phyloP scores from a whole-genome alignment of 164 flowering plant species.

The Warburgia ugandensis region DNA sequence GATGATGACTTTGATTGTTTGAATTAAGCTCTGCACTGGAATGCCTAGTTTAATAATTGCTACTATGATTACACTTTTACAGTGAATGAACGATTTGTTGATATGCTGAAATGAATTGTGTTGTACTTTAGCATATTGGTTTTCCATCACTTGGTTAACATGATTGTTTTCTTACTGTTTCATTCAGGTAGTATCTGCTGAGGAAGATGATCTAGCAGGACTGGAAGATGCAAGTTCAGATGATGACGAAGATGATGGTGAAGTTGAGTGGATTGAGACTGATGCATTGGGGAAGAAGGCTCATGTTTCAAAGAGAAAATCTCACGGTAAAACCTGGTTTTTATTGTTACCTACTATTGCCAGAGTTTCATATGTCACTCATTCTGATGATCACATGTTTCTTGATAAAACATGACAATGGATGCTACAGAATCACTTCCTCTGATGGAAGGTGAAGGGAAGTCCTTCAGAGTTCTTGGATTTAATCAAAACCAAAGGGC shows the following conservation, averaged over 20 bases:
- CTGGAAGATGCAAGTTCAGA: slow-evolving; percentile 91
- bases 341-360: not conserved
- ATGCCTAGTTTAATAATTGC: no score
- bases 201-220: slow-evolving; percentile 96
- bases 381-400: slow-evolving; percentile 2
- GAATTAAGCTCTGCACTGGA: no score
- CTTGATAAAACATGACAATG: slow-evolving; percentile 27
- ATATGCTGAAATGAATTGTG: no score
- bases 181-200: slow-evolving; percentile 86
- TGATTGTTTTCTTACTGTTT: slow-evolving; percentile 3
- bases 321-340: slow-evolving; percentile 39
- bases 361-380: not conserved
- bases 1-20: no score
- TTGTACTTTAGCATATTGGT: no score
- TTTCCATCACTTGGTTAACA: no score
- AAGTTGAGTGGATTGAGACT: slow-evolving; percentile 71
- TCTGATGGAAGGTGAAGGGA: slow-evolving; percentile 97
- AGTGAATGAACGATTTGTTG: no score
- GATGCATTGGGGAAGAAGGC: slow-evolving; percentile 62
- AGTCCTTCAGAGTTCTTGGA: slow-evolving; percentile 77
- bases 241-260: slow-evolving; percentile 95
- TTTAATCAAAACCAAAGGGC: slow-evolving; percentile 90
- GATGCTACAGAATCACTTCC: slow-evolving; percentile 62
- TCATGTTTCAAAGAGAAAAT: slow-evolving; percentile 38
- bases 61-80: no score